Conservation (phyloP, 371 early-diverging fungal genomes). For the Synchytrium microbalum region DNA sequence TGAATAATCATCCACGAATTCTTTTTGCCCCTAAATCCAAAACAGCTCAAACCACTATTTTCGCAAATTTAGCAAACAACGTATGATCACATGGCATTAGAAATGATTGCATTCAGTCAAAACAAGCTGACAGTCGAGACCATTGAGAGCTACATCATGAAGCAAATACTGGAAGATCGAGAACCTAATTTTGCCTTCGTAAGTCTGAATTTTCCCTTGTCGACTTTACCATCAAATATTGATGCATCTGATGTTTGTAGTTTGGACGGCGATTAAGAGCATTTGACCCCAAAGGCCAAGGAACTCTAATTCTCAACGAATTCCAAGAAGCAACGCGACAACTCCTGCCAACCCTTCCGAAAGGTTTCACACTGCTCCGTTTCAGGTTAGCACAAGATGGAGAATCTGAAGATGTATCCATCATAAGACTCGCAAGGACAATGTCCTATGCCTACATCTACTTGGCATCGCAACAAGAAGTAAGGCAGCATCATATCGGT, state of each 20-base stretch:
- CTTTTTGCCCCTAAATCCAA: background rate
- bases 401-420: background rate
- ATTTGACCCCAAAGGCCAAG: conserved; percentile 30
- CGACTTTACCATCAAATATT: too few relatives aligned
- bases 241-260: background rate
- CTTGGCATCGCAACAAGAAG: background rate
- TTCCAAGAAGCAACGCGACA: conserved; percentile 35
- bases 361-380: background rate
- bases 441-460: background rate
- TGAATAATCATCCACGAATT: conserved; percentile 7
- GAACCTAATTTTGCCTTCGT: conserved; percentile 42
- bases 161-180: conserved; percentile 28
- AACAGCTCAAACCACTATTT: too few relatives aligned
- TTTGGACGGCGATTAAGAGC: background rate
- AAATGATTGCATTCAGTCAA: conserved; percentile 37
- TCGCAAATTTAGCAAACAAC: conserved; percentile 31
- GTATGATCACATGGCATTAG: conserved; percentile 44
- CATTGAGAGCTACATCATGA: conserved; percentile 34
- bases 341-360: conserved; percentile 18
- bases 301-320: conserved; percentile 28
- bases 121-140: conserved; percentile 31
- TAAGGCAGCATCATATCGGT: too few relatives aligned
- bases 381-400: background rate
- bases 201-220: conserved; percentile 4
- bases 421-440: background rate